Base-by-base conservation (phyloP, 1,284 basidiomycete species). In the Malassezia furfur region DNA sequence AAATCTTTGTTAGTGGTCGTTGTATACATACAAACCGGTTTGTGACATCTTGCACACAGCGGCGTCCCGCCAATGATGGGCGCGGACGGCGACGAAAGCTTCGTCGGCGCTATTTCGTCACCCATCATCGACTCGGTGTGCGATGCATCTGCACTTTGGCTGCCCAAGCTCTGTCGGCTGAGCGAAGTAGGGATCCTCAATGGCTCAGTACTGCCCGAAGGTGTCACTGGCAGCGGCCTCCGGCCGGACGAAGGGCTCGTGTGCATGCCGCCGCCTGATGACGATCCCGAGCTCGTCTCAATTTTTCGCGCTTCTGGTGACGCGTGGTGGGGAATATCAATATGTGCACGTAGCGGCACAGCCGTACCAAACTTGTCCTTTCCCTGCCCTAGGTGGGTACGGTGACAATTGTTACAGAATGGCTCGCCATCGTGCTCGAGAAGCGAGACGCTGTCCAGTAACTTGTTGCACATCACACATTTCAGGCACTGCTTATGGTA, bases 401-500 rank as follows among this genome's bases (percentile, higher is more conserved):
- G 59, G 54, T 75, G 72, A 52, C 73, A 75, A 32, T 67, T 67
- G 51, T 66, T 72, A 60, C 73, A 75, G 50, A 65, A 71, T 0
- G 73, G 68, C 40, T 74, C 59, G 47, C 65, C 64, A 44, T 74
- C 70, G 41, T 74, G 72, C 44, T 75, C 74, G 10, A 74, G 59
- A 6, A 74, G 59, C 7, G 70, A 61, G 12, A 69, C 67, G 7
- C 67, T 68, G 44, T 74, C 74, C 34, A 75, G 65, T 2, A 68
- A 61, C 39, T 69, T 68, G 51, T 63, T 61, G 65, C 74, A 75
- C 19, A 66, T 62, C 38, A 64, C 54, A 52, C 74, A 75, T 19
- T 65, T 68, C 22, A 75, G 59, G 53, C 74, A 75, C 28, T 62
- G 63, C 54, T 65, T 67, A 61, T 75, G 74, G 47, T 75, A 75